Percentiles rank a stretch among this genome's conserved stretches.
phyloP scores from a whole-genome alignment of 129 eudicot species.

The Saussurea involucrata region DNA sequence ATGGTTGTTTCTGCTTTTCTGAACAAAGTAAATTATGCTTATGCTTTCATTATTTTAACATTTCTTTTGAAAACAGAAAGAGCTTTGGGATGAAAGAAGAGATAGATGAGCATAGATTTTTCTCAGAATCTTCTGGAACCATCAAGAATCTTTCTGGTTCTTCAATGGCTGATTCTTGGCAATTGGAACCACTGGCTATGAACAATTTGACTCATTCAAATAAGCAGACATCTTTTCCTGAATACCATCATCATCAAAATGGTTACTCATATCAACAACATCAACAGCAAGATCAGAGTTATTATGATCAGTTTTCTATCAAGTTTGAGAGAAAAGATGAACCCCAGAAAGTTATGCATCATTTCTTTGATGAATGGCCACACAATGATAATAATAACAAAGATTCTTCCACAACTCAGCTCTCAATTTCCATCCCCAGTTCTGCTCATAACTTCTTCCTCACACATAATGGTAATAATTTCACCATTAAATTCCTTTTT shows the following conservation, averaged over 20 bases:
- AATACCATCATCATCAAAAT: conserved; percentile 29
- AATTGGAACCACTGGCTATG: conserved; percentile 52
- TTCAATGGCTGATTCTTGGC: conserved; percentile 56
- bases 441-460: conserved; percentile 76
- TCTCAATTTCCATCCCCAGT: conserved; percentile 76
- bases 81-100: conserved; percentile 61
- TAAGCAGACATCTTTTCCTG: conserved; percentile 41
- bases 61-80: conserved; percentile 11
- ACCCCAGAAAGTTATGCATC: conserved; percentile 87
- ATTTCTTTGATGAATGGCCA: conserved; percentile 89
- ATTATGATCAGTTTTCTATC: conserved; percentile 15
- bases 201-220: conserved; percentile 38
- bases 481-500: not conserved
- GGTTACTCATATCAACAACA: conserved; percentile 38
- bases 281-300: conserved; percentile 23
- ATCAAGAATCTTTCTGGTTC: conserved; percentile 33
- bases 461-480: conserved; percentile 46
- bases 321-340: conserved; percentile 42
- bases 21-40: no score
- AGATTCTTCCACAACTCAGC: conserved; percentile 63
- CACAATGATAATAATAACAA: conserved; percentile 45
- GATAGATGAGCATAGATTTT: conserved; percentile 51
- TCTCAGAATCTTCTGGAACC: conserved; percentile 54
- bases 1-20: not conserved
- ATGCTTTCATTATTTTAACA: not conserved